A percentile compares a stretch with the other conserved stretches of the same genome.
These are phyloP conservation scores for Pneumocystis oryctolagi DNA, from an alignment of 1,139 yeast species.

Conservation along the genomic window DNA sequence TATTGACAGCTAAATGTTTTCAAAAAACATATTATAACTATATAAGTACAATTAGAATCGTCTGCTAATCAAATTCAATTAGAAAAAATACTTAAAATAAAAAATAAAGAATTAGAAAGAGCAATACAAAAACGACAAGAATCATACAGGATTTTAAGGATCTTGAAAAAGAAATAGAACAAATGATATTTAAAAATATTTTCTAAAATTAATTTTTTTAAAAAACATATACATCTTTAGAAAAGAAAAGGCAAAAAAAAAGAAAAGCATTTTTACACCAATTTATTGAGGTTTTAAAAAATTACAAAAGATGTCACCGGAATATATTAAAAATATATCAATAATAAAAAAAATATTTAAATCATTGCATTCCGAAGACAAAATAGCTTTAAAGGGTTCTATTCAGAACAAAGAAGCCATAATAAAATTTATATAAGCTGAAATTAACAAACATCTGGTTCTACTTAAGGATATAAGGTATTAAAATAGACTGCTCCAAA, in stretches of 20 bases:
- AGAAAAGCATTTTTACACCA: background rate
- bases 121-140: background rate
- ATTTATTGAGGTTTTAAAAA: too few species aligned
- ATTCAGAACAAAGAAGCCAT: background rate
- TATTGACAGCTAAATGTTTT: background rate
- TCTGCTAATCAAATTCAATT: background rate
- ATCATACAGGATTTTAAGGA: background rate
- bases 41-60: background rate
- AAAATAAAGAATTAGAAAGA: background rate
- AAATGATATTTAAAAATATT: too few species aligned
- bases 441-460: background rate
- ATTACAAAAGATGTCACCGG: background rate
- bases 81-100: background rate
- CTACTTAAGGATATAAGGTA: background rate
- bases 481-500: background rate
- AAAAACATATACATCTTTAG: background rate
- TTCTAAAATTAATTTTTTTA: too few species aligned
- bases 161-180: background rate
- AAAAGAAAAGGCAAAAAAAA: too few species aligned
- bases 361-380: background rate
- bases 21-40: background rate
- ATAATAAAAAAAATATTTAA: too few species aligned
- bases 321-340: too few species aligned
- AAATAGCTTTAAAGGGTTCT: background rate
- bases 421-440: background rate